Conservation (phyloP, 257 asterid species). For the Nicotiana knightiana region DNA sequence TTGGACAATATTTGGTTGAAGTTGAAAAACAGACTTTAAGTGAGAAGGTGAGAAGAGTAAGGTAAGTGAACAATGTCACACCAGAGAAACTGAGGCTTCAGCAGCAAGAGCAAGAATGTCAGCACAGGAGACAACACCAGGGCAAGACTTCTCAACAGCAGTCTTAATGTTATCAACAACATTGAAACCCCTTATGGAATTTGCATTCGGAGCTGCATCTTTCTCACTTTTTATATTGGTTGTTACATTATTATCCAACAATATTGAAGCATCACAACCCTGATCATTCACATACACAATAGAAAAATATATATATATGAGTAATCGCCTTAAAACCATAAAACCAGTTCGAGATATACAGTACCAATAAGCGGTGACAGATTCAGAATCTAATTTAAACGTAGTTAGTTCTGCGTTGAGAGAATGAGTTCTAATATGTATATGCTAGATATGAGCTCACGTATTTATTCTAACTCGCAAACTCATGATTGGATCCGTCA, state of each 20-base stretch:
- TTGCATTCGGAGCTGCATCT: slow-evolving; percentile 44
- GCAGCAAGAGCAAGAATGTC: slow-evolving; percentile 60
- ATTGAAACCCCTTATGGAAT: slow-evolving; percentile 46
- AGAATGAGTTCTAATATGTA: not conserved
- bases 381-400: not conserved
- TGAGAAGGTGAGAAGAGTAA: no score
- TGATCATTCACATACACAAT: not conserved
- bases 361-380: not conserved
- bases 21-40: no score
- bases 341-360: not conserved
- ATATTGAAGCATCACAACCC: slow-evolving; percentile 66
- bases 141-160: slow-evolving; percentile 47
- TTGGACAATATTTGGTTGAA: no score
- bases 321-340: not conserved
- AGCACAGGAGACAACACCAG: slow-evolving; percentile 62
- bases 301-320: not conserved
- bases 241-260: slow-evolving; percentile 39
- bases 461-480: not conserved
- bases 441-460: not conserved
- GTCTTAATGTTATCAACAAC: slow-evolving; percentile 55
- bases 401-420: not conserved
- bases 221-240: slow-evolving; percentile 44
- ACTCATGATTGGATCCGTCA: not conserved
- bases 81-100: slow-evolving; percentile 48
- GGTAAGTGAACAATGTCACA: not conserved